phyloP scores from a whole-genome alignment of 495 filamentous ascomycete genomes.

The Daldinia concentrica region DNA sequence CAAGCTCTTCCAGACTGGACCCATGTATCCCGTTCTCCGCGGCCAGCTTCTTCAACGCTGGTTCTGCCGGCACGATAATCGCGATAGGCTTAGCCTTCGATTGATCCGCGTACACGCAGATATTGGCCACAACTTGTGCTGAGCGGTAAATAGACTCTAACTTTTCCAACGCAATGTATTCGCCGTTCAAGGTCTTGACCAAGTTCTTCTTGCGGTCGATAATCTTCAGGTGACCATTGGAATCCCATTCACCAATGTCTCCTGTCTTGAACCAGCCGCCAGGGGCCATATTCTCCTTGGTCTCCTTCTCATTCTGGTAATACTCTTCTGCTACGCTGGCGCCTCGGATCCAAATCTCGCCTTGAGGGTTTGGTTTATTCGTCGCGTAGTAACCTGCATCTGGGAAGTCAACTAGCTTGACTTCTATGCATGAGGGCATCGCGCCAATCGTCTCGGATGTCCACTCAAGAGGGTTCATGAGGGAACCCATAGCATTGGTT shows the following conservation, averaged over 20 bases:
- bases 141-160: conserved; percentile 95
- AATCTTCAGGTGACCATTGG: conserved; percentile 81
- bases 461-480: conserved; percentile 93
- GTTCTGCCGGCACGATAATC: conserved; percentile 91
- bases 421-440: conserved; percentile 81
- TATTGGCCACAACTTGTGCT: conserved; percentile 85
- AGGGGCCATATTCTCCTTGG: conserved; percentile 72
- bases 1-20: conserved; percentile 75
- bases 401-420: conserved; percentile 94
- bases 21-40: conserved; percentile 74
- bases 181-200: conserved; percentile 93
- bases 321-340: conserved; percentile 76
- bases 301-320: conserved; percentile 85
- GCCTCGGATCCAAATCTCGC: conserved; percentile 93
- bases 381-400: conserved; percentile 90
- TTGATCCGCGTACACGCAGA: conserved; percentile 89
- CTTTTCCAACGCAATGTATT: conserved; percentile 99
- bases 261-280: conserved; percentile 98
- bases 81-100: conserved; percentile 87
- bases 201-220: conserved; percentile 99
- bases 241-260: conserved; percentile 91
- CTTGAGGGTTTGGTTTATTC: conserved; percentile 89
- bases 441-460: conserved; percentile 82
- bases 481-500: conserved; percentile 90
- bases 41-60: conserved; percentile 85